Percentiles rank a stretch among this genome's conserved stretches.
Conservation (phyloP, 495 filamentous ascomycete species). For the Aspergillus olivimuriae region DNA sequence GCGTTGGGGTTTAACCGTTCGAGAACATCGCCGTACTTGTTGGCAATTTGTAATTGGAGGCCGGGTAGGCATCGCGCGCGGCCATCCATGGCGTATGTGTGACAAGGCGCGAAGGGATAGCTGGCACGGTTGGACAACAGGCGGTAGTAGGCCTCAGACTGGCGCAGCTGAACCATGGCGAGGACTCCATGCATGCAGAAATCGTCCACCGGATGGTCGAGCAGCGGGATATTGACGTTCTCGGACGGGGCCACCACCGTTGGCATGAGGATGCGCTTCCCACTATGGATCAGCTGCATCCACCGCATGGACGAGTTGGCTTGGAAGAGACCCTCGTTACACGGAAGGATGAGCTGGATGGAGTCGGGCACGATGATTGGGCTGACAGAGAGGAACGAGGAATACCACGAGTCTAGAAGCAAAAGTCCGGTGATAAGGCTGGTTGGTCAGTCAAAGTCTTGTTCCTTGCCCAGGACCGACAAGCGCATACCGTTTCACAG, state of each 20-base stretch:
- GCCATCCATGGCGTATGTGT: conserved; percentile 40
- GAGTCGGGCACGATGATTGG: conserved; percentile 43
- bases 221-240: conserved; percentile 27
- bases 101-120: conserved; percentile 38
- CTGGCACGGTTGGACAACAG: conserved; percentile 37
- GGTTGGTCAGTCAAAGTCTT: background rate
- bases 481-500: conserved; percentile 36
- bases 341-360: conserved; percentile 43
- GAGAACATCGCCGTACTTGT: conserved; percentile 34
- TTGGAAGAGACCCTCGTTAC: conserved; percentile 39
- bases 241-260: conserved; percentile 35
- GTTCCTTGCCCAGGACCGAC: background rate
- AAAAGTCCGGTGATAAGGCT: conserved; percentile 44
- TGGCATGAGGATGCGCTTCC: conserved; percentile 34
- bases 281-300: conserved; percentile 37
- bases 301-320: conserved; percentile 40
- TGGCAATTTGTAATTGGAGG: conserved; percentile 35
- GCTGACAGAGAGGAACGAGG: conserved; percentile 40
- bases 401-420: conserved; percentile 47
- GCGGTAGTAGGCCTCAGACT: conserved; percentile 41
- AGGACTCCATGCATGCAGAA: conserved; percentile 35
- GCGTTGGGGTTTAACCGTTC: conserved; percentile 40
- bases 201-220: conserved; percentile 32
- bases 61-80: conserved; percentile 34
- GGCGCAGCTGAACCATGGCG: conserved; percentile 36